Evolutionary conservation across 2,329 filamentous ascomycete species (phyloP), one percentile per base, ranked within the genome.

Genomic region (Mollisiaceae sp.): DNA sequence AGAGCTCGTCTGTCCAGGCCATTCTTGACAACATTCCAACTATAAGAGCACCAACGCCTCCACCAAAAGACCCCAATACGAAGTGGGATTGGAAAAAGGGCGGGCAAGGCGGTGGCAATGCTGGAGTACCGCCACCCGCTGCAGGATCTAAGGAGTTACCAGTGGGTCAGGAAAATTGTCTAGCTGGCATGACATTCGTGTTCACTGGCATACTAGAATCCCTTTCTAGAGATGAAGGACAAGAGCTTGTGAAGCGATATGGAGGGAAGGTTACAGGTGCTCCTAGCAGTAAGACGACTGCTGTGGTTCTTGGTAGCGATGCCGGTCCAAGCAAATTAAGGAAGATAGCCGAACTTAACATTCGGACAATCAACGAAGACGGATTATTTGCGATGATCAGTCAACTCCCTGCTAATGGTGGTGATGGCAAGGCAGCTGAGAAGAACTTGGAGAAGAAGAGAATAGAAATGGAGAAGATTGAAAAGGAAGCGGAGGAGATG

Each of bases 311-410:
- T 2, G 95, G 95, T 52, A 86, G 85, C 32, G 95, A 98, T 77
- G 95, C 96, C 27, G 95, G 95, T 0, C 95, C 95, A 0, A 96
- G 91, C 78, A 99, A 99, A 77, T 83, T 99, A 47, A 83, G 89
- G 70, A 97, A 94, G 71, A 98, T 99, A 71, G 84, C 86, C 64
- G 85, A 92, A 22, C 82, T 91, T 72, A 87, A 87, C 0, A 87
- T 98, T 76, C 97, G 93, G 78, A 96, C 94, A 0, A 97, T 99
- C 74, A 90, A 97, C 72, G 96, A 99, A 76, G 87, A 96, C 71
- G 96, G 95, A 0, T 81, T 99, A 2, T 97, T 97, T 71, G 90
- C 91, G 65, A 84, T 99, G 54, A 96, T 99, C 71, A 85, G 88
- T 66, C 82, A 82, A 35, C 83, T 98, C 60, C 94, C 95, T 45